These are phyloP conservation scores for Cyanodermella asteris DNA, from an alignment of 2,329 filamentous ascomycete species.

Conservation along the genomic window DNA sequence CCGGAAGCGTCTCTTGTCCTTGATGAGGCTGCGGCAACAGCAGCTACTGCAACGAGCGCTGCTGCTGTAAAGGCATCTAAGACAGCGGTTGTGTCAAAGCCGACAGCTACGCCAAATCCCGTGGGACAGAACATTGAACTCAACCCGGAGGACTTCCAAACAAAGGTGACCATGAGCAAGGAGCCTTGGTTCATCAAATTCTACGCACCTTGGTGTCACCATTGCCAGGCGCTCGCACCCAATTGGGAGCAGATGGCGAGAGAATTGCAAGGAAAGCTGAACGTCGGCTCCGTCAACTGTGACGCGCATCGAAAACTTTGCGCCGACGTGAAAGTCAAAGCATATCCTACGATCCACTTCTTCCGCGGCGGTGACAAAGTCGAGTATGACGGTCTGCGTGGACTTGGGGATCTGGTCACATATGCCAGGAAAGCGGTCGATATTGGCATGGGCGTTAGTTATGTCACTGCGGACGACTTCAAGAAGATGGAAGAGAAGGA, in stretches of 20 bases:
- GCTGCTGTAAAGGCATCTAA: too few relatives aligned
- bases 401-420: constrained; percentile 68
- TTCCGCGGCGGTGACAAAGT: constrained; percentile 81
- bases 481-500: constrained; percentile 74
- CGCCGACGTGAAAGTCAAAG: constrained; percentile 62
- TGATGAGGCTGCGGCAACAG: constrained; percentile 20
- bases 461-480: constrained; percentile 58
- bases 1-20: constrained; percentile 17
- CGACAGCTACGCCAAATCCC: constrained; percentile 41
- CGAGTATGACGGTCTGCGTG: constrained; percentile 80
- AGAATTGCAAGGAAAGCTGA: constrained; percentile 73
- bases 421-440: constrained; percentile 77
- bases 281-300: constrained; percentile 91
- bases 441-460: constrained; percentile 50
- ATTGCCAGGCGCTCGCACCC: constrained; percentile 82
- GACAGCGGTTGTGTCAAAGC: too few relatives aligned
- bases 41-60: constrained; percentile 17
- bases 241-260: constrained; percentile 78
- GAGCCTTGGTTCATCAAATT: constrained; percentile 99
- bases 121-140: constrained; percentile 54
- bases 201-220: constrained; percentile 90
- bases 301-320: constrained; percentile 71
- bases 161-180: constrained; percentile 60
- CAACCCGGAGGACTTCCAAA: constrained; percentile 68
- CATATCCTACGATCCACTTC: constrained; percentile 78